These are phyloP conservation scores for Picea glauca DNA, from an alignment of 75 land plant genomes.

Conservation along the genomic window DNA sequence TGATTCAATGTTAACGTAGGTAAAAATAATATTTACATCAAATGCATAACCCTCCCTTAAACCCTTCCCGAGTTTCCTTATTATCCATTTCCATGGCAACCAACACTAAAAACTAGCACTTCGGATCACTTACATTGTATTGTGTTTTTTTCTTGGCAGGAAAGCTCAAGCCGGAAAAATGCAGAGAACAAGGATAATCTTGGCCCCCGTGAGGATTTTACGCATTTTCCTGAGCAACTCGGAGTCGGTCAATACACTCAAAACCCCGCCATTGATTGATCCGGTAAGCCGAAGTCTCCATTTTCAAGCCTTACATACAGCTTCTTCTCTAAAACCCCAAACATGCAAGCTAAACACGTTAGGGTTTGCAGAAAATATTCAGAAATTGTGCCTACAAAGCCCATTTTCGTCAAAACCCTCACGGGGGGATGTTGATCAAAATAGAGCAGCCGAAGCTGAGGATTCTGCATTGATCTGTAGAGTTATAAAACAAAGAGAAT, in stretches of 20 bases:
- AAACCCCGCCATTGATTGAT: background rate
- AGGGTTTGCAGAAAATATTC: background rate
- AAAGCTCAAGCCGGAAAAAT: background rate
- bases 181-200: background rate
- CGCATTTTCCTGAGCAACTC: background rate
- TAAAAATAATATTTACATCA: too few relatives aligned
- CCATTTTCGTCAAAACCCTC: slow-evolving; percentile 12
- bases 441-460: background rate
- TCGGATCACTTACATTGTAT: too few relatives aligned
- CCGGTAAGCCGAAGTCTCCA: slow-evolving; percentile 1
- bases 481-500: slow-evolving; percentile 13
- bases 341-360: background rate
- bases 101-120: too few relatives aligned
- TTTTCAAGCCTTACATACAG: background rate
- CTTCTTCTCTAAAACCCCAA: background rate
- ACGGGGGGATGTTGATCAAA: background rate
- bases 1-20: too few relatives aligned
- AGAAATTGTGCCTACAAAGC: background rate
- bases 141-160: too few relatives aligned
- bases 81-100: too few relatives aligned
- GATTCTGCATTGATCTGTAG: background rate
- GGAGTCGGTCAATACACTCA: background rate
- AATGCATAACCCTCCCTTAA: too few relatives aligned
- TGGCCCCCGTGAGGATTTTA: background rate
- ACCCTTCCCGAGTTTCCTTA: too few relatives aligned